A percentile compares a stretch with the other conserved stretches of the same genome.
phyloP scores from a whole-genome alignment of 2,329 filamentous ascomycete species.

The Clonostachys solani region DNA sequence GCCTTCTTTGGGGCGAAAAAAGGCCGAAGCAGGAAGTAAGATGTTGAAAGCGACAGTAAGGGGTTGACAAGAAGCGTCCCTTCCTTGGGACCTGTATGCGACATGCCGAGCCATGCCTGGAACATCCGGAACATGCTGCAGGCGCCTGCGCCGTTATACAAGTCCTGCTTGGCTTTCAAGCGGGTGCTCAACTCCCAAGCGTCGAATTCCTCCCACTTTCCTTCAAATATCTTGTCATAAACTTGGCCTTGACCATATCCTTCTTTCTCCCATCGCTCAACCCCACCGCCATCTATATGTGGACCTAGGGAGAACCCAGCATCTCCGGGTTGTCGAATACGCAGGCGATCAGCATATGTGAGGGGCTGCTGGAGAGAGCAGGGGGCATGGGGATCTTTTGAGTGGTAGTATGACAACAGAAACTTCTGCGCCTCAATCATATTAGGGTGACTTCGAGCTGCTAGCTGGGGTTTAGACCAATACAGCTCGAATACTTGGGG shows the following conservation, averaged over 20 bases:
- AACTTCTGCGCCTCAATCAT: constrained; percentile 56
- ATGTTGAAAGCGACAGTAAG: constrained; percentile 63
- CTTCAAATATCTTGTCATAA: constrained; percentile 70
- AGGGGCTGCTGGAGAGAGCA: constrained; percentile 5
- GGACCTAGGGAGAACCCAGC: constrained; percentile 67
- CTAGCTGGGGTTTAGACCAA: constrained; percentile 66
- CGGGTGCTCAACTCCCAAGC: constrained; percentile 68
- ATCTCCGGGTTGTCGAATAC: constrained; percentile 70
- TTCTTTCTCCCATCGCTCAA: constrained; percentile 69
- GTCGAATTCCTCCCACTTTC: constrained; percentile 74
- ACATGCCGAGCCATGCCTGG: constrained; percentile 72
- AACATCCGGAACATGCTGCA: constrained; percentile 76
- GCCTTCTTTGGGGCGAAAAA: constrained; percentile 55
- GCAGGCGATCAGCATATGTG: constrained; percentile 66
- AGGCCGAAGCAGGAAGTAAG: constrained; percentile 71
- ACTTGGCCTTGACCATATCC: constrained; percentile 60
- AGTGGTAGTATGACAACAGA: constrained; percentile 43
- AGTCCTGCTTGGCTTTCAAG: constrained; percentile 58
- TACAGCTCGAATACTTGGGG: constrained; percentile 74
- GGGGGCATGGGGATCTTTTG: background rate
- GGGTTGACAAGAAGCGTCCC: constrained; percentile 72
- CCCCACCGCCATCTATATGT: constrained; percentile 69
- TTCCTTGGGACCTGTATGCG: constrained; percentile 57
- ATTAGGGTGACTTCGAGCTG: constrained; percentile 62
- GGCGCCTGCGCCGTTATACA: constrained; percentile 69